phyloP scores from a whole-genome alignment of 2,329 filamentous ascomycete species.

The Graphiopsis chlorocephala region DNA sequence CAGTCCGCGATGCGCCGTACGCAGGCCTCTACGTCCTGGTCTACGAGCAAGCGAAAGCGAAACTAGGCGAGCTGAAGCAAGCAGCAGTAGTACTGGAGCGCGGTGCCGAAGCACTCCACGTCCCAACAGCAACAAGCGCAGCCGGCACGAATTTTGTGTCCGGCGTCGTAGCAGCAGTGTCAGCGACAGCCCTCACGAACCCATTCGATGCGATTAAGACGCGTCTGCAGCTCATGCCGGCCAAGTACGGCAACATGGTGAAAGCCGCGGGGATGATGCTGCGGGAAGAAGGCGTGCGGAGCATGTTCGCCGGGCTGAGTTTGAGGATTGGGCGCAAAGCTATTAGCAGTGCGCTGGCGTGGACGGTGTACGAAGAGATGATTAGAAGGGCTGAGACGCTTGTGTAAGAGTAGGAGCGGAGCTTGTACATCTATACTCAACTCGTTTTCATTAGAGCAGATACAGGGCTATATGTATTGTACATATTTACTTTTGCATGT shows the following conservation, averaged over 20 bases:
- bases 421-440: slow-evolving; percentile 13
- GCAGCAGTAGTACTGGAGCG: slow-evolving; percentile 23
- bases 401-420: slow-evolving; percentile 1
- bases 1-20: slow-evolving; percentile 91
- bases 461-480: not conserved
- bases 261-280: slow-evolving; percentile 77
- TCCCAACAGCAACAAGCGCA: slow-evolving; percentile 39
- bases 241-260: slow-evolving; percentile 76
- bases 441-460: not conserved
- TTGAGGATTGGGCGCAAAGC: slow-evolving; percentile 89
- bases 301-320: slow-evolving; percentile 80
- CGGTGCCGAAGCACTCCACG: slow-evolving; percentile 8
- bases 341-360: slow-evolving; percentile 88
- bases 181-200: slow-evolving; percentile 87
- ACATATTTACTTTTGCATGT: not conserved
- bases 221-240: slow-evolving; percentile 83
- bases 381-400: slow-evolving; percentile 65
- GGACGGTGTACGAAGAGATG: slow-evolving; percentile 95
- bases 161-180: slow-evolving; percentile 73
- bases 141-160: slow-evolving; percentile 81
- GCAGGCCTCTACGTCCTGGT: slow-evolving; percentile 91
- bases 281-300: slow-evolving; percentile 72
- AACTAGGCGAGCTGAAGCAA: slow-evolving; percentile 45
- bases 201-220: slow-evolving; percentile 98
- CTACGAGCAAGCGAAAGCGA: slow-evolving; percentile 79